Base-by-base conservation (phyloP, 768 basidiomycete genomes). In the Tricholoma terreum region DNA sequence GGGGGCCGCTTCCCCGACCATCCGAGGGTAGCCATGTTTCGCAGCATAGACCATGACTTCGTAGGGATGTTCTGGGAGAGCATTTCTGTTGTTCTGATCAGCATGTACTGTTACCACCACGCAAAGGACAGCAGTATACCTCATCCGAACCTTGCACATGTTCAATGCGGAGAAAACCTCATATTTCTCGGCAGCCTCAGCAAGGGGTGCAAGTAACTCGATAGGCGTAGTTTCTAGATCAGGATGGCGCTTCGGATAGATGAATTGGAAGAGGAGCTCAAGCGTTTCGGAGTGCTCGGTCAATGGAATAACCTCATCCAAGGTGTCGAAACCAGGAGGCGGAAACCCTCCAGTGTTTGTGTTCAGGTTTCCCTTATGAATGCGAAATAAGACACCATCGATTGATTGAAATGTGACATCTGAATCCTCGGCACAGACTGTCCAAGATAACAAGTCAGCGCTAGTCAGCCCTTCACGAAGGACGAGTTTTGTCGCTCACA, bases 131-230 rank as follows among this genome's bases (percentile, higher is more conserved):
- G 22, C 2, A 9, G 11, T 14, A 40, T 36, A 60, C 59, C 15
- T 45, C 59, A 60, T 57, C 4, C 27, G 35, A 10, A 57, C n/a
- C 56, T 45, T 54, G 42, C 59, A 60, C n/a, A 60, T 48, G 4
- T 52, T 31, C 36, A 57, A 54, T 2, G 55, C 55, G 27, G 35
- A 36, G 52, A 43, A 54, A 2, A 60, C 19, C 3, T 40, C 52
- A 19, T 60, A 60, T 45, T 57, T 60, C 40, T 60, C 59, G 9
- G 46, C 59, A 15, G 56, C 59, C 19, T 57, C 35, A 12, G 59
- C 48, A 8, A 57, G 40, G 3, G 17, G 21, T 6, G 49, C 54
- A 1, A 62, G 31, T 1, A 57, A 30, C 5, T 45, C 50, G 36
- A 62, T 55, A 3, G 34, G 2, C 2, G 58, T 19, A 8, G 22